Percentiles rank a stretch among this genome's conserved stretches.
Evolutionary conservation across 169 alveolate species (phyloP).

Genomic region (Amoebophrya sp.): DNA sequence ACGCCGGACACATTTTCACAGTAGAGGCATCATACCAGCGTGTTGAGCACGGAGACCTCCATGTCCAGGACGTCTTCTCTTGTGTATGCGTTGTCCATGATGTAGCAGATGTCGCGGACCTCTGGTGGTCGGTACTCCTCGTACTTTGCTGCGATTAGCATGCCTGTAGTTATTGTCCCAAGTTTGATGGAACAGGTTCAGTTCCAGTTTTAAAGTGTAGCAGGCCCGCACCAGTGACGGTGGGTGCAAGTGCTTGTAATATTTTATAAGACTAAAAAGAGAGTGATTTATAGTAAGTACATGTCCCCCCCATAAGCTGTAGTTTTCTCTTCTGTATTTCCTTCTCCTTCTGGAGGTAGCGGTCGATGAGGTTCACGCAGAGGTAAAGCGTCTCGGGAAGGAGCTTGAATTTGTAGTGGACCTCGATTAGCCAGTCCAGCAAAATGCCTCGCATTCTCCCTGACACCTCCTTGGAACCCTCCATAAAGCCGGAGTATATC

Average conservation of each 20-base stretch:
- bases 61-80: slow-evolving; percentile 12
- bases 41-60: slow-evolving; percentile 12
- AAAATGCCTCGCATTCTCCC: neutral
- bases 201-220: no score
- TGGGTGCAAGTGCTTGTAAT: no score
- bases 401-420: slow-evolving; percentile 14
- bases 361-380: slow-evolving; percentile 13
- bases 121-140: slow-evolving; percentile 8
- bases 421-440: slow-evolving; percentile 14
- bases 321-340: neutral
- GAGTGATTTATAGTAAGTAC: neutral
- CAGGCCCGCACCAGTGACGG: no score
- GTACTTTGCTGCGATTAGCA: neutral
- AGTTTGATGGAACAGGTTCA: no score
- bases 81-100: slow-evolving; percentile 5
- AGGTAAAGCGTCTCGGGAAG: slow-evolving; percentile 15
- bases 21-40: slow-evolving; percentile 7
- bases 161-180: no score
- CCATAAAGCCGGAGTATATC: neutral
- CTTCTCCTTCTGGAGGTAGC: neutral
- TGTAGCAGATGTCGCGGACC: slow-evolving; percentile 1
- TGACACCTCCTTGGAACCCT: neutral
- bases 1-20: no score
- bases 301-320: slow-evolving; percentile 16
- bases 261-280: neutral